phyloP scores from a whole-genome alignment of 129 eudicot species.

The sunflower (Helianthus annuus) region HanXRQr2.0-SUNRISE NC_035441.2:170869367-170869866 shows the following conservation, averaged over 20 bases:
- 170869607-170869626: neutral
- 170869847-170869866: neutral
- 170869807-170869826: conserved; percentile 13
- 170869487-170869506: conserved; percentile 80
- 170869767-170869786: neutral
- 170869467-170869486: conserved; percentile 23
- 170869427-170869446: conserved; percentile 19
- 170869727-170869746: neutral
- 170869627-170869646: neutral
- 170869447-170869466: conserved; percentile 14
- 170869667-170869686: conserved; percentile 77
- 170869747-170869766: neutral
- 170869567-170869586: conserved; percentile 98
- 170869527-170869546: conserved; percentile 95
- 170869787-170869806: conserved; percentile 10
- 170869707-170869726: conserved; percentile 5
- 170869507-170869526: conserved; percentile 95
- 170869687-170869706: conserved; percentile 93
- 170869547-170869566: conserved; percentile 95
- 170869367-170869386: conserved; percentile 83
- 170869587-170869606: neutral
- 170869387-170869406: conserved; percentile 91
- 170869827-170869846: conserved; percentile 13
- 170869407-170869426: conserved; percentile 42
- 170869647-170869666: neutral